Percentiles rank a stretch among this genome's conserved stretches.
Evolutionary conservation across 2,329 filamentous ascomycete genomes (phyloP).

Genomic region (Ceratocystis papillata): DNA sequence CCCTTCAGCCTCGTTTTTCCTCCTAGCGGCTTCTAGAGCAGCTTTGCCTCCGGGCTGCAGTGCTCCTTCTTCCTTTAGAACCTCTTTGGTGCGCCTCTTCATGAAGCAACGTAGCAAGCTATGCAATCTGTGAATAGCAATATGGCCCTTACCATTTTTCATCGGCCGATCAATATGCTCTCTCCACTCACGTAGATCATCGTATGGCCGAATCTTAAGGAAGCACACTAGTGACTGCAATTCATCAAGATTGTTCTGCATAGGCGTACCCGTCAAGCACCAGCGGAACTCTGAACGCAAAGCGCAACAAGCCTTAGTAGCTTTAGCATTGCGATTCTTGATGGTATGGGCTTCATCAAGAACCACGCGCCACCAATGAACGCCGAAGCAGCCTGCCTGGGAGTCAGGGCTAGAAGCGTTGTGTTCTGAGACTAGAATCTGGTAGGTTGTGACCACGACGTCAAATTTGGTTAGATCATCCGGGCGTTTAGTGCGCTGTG

Average conservation of each 20-base stretch:
- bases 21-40: conserved; percentile 34
- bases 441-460: conserved; percentile 94
- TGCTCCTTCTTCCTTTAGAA: conserved; percentile 79
- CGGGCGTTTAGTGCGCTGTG: conserved; percentile 67
- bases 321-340: conserved; percentile 95
- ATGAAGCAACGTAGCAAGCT: conserved; percentile 84
- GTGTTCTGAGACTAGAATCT: conserved; percentile 87
- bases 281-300: conserved; percentile 79
- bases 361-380: conserved; percentile 92
- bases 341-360: conserved; percentile 96
- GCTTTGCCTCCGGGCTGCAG: conserved; percentile 64
- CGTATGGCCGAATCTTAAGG: conserved; percentile 80
- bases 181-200: conserved; percentile 78
- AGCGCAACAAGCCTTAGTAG: conserved; percentile 82
- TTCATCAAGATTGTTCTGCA: conserved; percentile 98
- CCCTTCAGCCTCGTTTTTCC: conserved; percentile 33
- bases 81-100: conserved; percentile 96
- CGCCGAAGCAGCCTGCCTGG: conserved; percentile 63
- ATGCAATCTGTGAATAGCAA: conserved; percentile 79
- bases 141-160: conserved; percentile 77
- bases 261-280: conserved; percentile 91
- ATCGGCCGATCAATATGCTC: conserved; percentile 81
- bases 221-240: conserved; percentile 89
- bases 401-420: conserved; percentile 52
- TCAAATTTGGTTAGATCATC: conserved; percentile 74